Evolutionary conservation across 1,139 yeast species (phyloP).

Genomic region (Ashbya aceris): DNA sequence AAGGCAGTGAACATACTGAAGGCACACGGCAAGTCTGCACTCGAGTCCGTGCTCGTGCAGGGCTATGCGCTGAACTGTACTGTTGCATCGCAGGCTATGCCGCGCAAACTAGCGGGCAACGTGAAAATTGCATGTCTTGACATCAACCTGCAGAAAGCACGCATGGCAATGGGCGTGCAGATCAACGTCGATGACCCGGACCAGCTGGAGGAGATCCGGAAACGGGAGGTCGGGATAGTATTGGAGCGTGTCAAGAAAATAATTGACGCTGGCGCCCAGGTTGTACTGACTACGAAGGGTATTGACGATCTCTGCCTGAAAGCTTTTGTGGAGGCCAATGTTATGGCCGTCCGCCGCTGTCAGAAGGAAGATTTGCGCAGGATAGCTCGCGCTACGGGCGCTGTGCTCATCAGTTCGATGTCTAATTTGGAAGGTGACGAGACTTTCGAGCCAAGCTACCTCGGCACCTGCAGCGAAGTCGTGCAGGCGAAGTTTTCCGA

Average conservation of each 20-base stretch:
- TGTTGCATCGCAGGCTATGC: conserved; percentile 96
- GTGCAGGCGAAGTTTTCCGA: conserved; percentile 87
- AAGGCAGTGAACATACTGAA: conserved; percentile 94
- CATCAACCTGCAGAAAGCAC: conserved; percentile 87
- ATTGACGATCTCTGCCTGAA: conserved; percentile 94
- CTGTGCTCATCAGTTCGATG: conserved; percentile 76
- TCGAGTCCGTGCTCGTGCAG: conserved; percentile 75
- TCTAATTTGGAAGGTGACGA: conserved; percentile 97
- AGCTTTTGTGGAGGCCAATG: conserved; percentile 90
- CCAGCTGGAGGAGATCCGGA: conserved; percentile 89
- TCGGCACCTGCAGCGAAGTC: conserved; percentile 91
- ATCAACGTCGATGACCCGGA: conserved; percentile 96
- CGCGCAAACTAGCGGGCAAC: conserved; percentile 54
- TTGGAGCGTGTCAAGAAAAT: conserved; percentile 83
- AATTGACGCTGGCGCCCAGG: conserved; percentile 90
- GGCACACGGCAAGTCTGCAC: conserved; percentile 92
- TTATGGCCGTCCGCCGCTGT: conserved; percentile 97
- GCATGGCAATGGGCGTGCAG: conserved; percentile 98
- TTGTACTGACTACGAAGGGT: conserved; percentile 93
- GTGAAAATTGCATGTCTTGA: conserved; percentile 84
- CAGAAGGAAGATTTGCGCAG: conserved; percentile 93
- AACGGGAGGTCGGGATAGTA: conserved; percentile 87
- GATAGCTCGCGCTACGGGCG: conserved; percentile 98
- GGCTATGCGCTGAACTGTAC: conserved; percentile 98
- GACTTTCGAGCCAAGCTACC: conserved; percentile 76